phyloP scores from a whole-genome alignment of 345 rosid genomes.

The Excoecaria agallocha region DNA sequence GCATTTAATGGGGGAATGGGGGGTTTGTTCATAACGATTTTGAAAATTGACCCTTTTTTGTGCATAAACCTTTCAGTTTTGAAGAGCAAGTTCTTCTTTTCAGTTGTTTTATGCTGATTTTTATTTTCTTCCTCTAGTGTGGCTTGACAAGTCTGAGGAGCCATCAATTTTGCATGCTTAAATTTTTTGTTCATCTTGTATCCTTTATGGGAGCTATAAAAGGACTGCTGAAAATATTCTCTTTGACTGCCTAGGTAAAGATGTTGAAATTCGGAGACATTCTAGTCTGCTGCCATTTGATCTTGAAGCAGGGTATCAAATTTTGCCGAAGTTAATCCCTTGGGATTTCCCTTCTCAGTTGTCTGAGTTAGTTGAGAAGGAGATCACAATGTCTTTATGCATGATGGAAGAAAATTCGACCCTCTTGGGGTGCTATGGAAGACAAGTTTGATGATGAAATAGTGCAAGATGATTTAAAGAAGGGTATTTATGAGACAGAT shows the following conservation, averaged over 20 bases:
- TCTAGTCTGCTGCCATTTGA: slow-evolving; percentile 43
- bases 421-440: slow-evolving; percentile 34
- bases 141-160: background rate
- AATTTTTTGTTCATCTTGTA: slow-evolving; percentile 2
- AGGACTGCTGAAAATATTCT: background rate
- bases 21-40: background rate
- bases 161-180: background rate
- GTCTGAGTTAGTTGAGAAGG: slow-evolving; percentile 72
- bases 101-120: background rate
- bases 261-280: slow-evolving; percentile 25
- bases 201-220: background rate
- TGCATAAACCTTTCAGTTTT: background rate
- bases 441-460: slow-evolving; percentile 40
- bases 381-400: slow-evolving; percentile 46
- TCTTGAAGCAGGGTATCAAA: slow-evolving; percentile 52
- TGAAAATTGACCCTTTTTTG: background rate
- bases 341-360: slow-evolving; percentile 72
- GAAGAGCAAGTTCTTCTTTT: background rate
- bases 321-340: slow-evolving; percentile 62
- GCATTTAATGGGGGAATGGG: no score
- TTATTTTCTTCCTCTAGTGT: background rate
- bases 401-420: slow-evolving; percentile 43
- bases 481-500: slow-evolving; percentile 35
- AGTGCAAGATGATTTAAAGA: slow-evolving; percentile 31
- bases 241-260: slow-evolving; percentile 49